A percentile compares a stretch with the other conserved stretches of the same genome.
Evolutionary conservation across 352 stramenopile species (phyloP).

Genomic region (Phytophthora palmivora): DNA sequence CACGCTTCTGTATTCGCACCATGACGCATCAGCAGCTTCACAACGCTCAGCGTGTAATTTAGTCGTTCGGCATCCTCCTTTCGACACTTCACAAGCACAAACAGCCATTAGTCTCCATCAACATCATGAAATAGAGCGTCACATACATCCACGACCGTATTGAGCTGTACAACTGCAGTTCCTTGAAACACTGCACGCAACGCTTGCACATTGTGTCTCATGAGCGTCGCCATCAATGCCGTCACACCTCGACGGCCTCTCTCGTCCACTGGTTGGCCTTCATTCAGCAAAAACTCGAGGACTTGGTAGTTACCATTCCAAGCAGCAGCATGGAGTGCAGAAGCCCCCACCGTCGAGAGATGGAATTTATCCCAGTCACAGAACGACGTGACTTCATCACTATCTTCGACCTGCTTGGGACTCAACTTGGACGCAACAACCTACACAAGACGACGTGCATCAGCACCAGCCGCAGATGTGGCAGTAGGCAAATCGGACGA

Average conservation of each 20-base stretch:
- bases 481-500: constrained; percentile 33
- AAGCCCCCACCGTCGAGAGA: constrained; percentile 40
- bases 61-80: constrained; percentile 41
- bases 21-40: constrained; percentile 37
- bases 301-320: constrained; percentile 40
- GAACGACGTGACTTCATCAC: constrained; percentile 33
- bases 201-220: constrained; percentile 48
- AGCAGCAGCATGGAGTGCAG: constrained; percentile 42
- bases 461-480: constrained; percentile 30
- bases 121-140: background rate
- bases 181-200: constrained; percentile 45
- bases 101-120: background rate
- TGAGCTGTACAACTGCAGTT: constrained; percentile 34
- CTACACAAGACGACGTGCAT: constrained; percentile 29
- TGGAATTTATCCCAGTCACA: constrained; percentile 49
- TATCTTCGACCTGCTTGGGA: constrained; percentile 19
- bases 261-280: constrained; percentile 37
- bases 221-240: constrained; percentile 41
- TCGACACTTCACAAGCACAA: constrained; percentile 27
- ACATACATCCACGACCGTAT: constrained; percentile 43
- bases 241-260: constrained; percentile 34
- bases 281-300: constrained; percentile 36
- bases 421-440: constrained; percentile 27
- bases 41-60: constrained; percentile 32
- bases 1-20: constrained; percentile 31